A percentile compares a stretch with the other conserved stretches of the same genome.
phyloP scores from a whole-genome alignment of 148 eudicot species.

The Vaccinium darrowii region DNA sequence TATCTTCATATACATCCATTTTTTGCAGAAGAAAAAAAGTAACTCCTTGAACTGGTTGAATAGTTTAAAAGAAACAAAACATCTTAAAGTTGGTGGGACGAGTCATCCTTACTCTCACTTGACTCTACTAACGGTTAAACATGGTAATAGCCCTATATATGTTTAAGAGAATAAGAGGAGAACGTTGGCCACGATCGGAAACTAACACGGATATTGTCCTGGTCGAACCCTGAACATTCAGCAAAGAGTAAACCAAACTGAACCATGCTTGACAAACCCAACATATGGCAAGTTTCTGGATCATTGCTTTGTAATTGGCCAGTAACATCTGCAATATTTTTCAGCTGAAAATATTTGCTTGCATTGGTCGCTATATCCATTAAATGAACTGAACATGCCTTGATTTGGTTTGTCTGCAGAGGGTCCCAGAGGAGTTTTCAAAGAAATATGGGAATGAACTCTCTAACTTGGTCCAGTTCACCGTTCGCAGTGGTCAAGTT shows the following conservation, averaged over 20 bases:
- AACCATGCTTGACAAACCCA: no score
- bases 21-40: no score
- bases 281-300: not conserved
- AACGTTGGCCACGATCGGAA: no score
- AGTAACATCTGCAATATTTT: not conserved
- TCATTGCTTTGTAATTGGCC: not conserved
- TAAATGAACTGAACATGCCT: not conserved
- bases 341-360: not conserved
- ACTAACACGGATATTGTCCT: no score
- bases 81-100: not conserved
- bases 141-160: no score
- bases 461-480: conserved; percentile 4
- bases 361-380: not conserved
- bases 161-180: no score
- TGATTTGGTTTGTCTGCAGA: conserved; percentile 16
- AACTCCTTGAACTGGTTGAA: not conserved
- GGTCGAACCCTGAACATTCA: no score
- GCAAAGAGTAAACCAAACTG: no score
- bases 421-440: conserved; percentile 26
- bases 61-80: not conserved
- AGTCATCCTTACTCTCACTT: not conserved
- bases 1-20: no score
- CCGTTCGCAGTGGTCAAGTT: conserved; percentile 18
- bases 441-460: conserved; percentile 21
- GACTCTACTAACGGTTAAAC: no score